These are phyloP conservation scores for Coprinopsis cinerea DNA, from an alignment of 768 basidiomycete species.

Conservation along the genomic window DNA sequence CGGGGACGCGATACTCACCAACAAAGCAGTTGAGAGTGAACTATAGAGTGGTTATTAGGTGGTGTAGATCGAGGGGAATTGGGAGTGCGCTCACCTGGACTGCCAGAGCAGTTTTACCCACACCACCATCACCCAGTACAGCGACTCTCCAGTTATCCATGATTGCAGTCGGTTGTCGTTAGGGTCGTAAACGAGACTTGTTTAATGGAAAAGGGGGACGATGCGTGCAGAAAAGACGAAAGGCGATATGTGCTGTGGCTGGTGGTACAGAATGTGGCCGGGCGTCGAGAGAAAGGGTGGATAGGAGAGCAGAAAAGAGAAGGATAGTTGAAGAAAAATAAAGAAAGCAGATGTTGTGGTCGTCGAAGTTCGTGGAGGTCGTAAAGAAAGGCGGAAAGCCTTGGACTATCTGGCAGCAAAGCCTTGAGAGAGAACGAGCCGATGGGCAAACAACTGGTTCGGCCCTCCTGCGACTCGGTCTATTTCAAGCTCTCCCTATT, in stretches of 20 bases:
- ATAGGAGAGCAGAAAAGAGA: slow-evolving; percentile 27
- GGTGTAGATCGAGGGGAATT: slow-evolving; percentile 10
- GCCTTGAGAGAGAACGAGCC: slow-evolving; percentile 10
- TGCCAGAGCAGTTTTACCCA: slow-evolving; percentile 94
- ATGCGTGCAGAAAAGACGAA: slow-evolving; percentile 8
- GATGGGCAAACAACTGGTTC: slow-evolving; percentile 26
- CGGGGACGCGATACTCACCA: slow-evolving; percentile 47
- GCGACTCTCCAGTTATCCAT: slow-evolving; percentile 97
- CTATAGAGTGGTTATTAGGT: slow-evolving; percentile 32
- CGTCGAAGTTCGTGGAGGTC: slow-evolving; percentile 61
- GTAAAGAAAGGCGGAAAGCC: slow-evolving; percentile 43
- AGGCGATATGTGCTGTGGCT: slow-evolving; percentile 5
- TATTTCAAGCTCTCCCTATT: slow-evolving; percentile 27
- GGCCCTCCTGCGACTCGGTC: slow-evolving; percentile 26
- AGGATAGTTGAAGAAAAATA: slow-evolving; percentile 41
- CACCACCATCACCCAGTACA: slow-evolving; percentile 94
- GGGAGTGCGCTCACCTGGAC: slow-evolving; percentile 65
- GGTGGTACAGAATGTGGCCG: slow-evolving; percentile 7
- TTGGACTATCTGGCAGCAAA: slow-evolving; percentile 22
- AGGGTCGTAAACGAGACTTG: slow-evolving; percentile 14
- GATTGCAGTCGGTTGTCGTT: slow-evolving; percentile 7
- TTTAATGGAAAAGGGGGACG: slow-evolving; percentile 11
- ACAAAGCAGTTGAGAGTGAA: slow-evolving; percentile 96
- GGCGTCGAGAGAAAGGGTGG: slow-evolving; percentile 17
- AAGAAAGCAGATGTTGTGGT: slow-evolving; percentile 32